Evolutionary conservation across 2,329 filamentous ascomycete genomes (phyloP).

Genomic region (Trichoderma asperellum): DNA sequence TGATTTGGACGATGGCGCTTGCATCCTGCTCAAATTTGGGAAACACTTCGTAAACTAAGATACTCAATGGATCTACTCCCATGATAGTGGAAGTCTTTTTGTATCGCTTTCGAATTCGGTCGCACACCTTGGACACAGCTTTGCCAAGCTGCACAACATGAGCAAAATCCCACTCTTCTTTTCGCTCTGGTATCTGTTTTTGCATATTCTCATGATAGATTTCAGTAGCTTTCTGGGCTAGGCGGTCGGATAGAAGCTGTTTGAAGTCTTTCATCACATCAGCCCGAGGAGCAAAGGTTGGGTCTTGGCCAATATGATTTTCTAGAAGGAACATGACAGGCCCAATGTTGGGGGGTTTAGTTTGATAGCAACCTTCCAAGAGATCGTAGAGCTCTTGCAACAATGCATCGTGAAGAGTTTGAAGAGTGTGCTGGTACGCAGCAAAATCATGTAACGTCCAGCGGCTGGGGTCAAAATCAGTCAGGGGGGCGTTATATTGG

Average conservation of each 20-base stretch:
- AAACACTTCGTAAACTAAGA: slow-evolving; percentile 81
- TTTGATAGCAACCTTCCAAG: slow-evolving; percentile 86
- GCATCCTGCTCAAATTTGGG: slow-evolving; percentile 91
- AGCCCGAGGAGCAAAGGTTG: slow-evolving; percentile 70
- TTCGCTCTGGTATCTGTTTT: slow-evolving; percentile 75
- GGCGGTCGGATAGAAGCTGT: slow-evolving; percentile 70
- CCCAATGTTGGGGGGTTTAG: slow-evolving; percentile 81
- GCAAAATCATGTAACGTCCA: slow-evolving; percentile 73
- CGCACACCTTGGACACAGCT: slow-evolving; percentile 79
- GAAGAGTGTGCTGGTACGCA: slow-evolving; percentile 74
- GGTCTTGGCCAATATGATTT: slow-evolving; percentile 79
- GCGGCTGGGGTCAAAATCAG: slow-evolving; percentile 59
- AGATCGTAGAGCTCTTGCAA: slow-evolving; percentile 85
- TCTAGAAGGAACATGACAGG: slow-evolving; percentile 80
- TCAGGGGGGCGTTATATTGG: slow-evolving; percentile 54
- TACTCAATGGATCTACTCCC: slow-evolving; percentile 67
- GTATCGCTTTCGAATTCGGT: slow-evolving; percentile 91
- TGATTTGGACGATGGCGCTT: slow-evolving; percentile 78
- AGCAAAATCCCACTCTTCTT: slow-evolving; percentile 85
- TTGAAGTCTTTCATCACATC: slow-evolving; percentile 75
- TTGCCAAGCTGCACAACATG: slow-evolving; percentile 90
- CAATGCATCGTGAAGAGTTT: slow-evolving; percentile 76
- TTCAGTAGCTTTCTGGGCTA: slow-evolving; percentile 74
- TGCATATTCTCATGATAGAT: slow-evolving; percentile 80
- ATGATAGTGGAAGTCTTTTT: slow-evolving; percentile 84